These are phyloP conservation scores for Amylostereum areolatum DNA, from an alignment of 1,284 basidiomycete genomes.

Conservation along the genomic window DNA sequence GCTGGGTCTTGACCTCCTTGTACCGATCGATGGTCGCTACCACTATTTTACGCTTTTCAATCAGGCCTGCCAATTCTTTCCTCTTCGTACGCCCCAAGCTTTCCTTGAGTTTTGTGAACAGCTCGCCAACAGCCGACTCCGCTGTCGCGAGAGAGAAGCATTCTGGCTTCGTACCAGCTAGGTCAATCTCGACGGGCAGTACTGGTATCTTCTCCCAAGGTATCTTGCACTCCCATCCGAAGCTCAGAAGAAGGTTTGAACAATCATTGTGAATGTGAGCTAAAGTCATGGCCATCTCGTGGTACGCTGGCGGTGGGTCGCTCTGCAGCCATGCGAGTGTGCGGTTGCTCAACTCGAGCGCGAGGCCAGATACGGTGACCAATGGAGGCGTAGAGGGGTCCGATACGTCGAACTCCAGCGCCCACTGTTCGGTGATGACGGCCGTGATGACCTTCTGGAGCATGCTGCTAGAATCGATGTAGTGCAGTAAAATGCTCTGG, in stretches of 20 bases:
- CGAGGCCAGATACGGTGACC: constrained; percentile 53
- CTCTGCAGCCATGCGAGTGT: constrained; percentile 73
- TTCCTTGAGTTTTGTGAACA: constrained; percentile 74
- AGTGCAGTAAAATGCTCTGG: constrained; percentile 68
- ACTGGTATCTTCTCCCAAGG: constrained; percentile 75
- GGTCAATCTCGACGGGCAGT: constrained; percentile 76
- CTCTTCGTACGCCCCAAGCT: constrained; percentile 72
- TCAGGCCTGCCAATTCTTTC: constrained; percentile 68
- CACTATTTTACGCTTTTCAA: constrained; percentile 74
- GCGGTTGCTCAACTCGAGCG: constrained; percentile 58
- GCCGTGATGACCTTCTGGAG: constrained; percentile 86
- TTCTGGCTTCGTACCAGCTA: constrained; percentile 55
- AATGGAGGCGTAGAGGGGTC: constrained; percentile 31
- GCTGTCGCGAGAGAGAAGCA: constrained; percentile 84
- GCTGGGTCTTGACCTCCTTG: constrained; percentile 76
- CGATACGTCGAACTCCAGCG: constrained; percentile 44
- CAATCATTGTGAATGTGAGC: constrained; percentile 81
- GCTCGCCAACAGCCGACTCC: constrained; percentile 61
- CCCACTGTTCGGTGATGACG: constrained; percentile 92
- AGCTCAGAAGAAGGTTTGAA: constrained; percentile 72
- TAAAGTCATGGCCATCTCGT: constrained; percentile 87
- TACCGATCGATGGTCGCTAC: constrained; percentile 80
- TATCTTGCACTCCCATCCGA: constrained; percentile 83
- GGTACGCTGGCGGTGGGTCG: constrained; percentile 75
- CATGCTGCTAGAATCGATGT: constrained; percentile 85